A percentile compares a stretch with the other conserved stretches of the same genome.
Evolutionary conservation across 768 basidiomycete genomes (phyloP).

Genomic region (Cystobasidium ongulense): DNA sequence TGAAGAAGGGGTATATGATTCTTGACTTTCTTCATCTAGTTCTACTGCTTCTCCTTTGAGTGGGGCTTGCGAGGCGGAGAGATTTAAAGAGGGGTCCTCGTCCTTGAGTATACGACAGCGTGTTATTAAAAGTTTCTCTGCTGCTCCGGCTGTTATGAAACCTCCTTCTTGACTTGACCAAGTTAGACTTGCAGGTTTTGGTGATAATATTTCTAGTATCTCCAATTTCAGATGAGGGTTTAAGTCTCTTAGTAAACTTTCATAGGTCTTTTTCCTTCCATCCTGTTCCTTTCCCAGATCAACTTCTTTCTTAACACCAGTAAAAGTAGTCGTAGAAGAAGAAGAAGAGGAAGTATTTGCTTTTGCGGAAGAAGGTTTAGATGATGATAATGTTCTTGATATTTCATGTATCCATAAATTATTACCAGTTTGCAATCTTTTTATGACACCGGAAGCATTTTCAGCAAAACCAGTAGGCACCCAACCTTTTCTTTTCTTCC

Average conservation of each 20-base stretch:
- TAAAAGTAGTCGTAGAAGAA: not conserved
- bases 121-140: slow-evolving; percentile 12
- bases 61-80: too few species aligned
- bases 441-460: slow-evolving; percentile 1
- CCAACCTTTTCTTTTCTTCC: slow-evolving; percentile 26
- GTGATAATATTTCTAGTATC: not conserved
- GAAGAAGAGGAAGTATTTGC: not conserved
- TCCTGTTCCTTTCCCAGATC: not conserved
- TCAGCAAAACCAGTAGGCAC: slow-evolving; percentile 20
- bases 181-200: slow-evolving; percentile 5
- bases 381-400: slow-evolving; percentile 2
- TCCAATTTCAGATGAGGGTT: slow-evolving; percentile 8
- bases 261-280: not conserved
- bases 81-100: too few species aligned
- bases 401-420: slow-evolving; percentile 28
- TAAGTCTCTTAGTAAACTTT: not conserved
- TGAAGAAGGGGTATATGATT: not conserved
- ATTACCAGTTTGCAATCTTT: slow-evolving; percentile 14
- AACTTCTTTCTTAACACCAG: not conserved
- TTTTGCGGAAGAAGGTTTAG: not conserved
- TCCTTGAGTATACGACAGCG: slow-evolving; percentile 7
- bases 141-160: slow-evolving; percentile 20
- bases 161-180: slow-evolving; percentile 3
- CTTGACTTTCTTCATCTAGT: not conserved
- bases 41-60: not conserved